These are phyloP conservation scores for Neocallimastix lanati DNA, from an alignment of 192 early-diverging fungal species.

Conservation along the genomic window DNA sequence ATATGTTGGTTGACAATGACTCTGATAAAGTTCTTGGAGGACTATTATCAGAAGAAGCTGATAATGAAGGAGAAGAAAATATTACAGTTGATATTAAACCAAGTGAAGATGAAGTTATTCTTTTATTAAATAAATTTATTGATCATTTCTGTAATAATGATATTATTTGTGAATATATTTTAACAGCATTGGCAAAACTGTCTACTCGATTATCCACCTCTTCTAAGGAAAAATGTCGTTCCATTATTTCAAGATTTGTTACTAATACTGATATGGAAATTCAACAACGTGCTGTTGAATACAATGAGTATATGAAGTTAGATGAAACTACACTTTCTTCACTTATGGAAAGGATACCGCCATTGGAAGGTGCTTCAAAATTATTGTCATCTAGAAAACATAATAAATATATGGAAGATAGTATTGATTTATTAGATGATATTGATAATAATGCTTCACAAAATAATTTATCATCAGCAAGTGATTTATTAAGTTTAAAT, in stretches of 20 bases:
- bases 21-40: slow-evolving; percentile 1
- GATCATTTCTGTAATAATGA: slow-evolving; percentile 62
- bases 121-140: slow-evolving; percentile 53
- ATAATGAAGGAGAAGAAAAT: slow-evolving; percentile 9
- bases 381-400: neutral
- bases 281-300: slow-evolving; percentile 90
- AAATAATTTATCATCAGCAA: neutral
- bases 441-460: neutral
- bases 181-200: slow-evolving; percentile 80
- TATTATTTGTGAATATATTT: slow-evolving; percentile 57
- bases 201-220: slow-evolving; percentile 47
- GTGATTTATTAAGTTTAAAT: neutral
- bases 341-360: slow-evolving; percentile 87
- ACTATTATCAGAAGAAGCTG: slow-evolving; percentile 1
- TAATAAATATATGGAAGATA: slow-evolving; percentile 13
- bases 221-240: slow-evolving; percentile 25
- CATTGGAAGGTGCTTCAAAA: slow-evolving; percentile 31
- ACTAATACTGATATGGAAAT: slow-evolving; percentile 74
- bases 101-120: slow-evolving; percentile 54
- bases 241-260: slow-evolving; percentile 36
- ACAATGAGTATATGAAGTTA: slow-evolving; percentile 44
- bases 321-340: slow-evolving; percentile 48
- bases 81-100: slow-evolving; percentile 15
- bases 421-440: slow-evolving; percentile 8
- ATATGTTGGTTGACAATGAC: slow-evolving; percentile 43